Evolutionary conservation across 768 basidiomycete species (phyloP), one percentile per base, ranked within the genome.

Genomic region (Russula sp.): DNA sequence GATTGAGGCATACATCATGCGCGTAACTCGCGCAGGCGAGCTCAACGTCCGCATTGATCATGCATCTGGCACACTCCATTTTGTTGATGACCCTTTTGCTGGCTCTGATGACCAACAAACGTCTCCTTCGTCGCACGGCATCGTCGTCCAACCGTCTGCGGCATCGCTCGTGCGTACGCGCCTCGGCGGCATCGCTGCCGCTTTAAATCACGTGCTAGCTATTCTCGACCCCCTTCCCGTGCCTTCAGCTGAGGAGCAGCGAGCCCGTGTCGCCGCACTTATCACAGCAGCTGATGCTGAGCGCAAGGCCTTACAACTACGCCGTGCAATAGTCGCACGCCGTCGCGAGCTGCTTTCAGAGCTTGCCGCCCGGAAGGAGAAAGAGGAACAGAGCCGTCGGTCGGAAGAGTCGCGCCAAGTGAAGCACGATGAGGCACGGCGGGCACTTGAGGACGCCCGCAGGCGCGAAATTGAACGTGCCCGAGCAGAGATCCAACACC

Each of bases 1-100:
- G 73, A 79, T 88, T 67, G 94, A 98, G 76, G 89, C 90, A 5
- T 98, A 96, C 75, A 78, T 98, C 67, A 96, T 97, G 90, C 87
- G 89, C 40, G 92, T 93, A 63, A 92, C 92, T 50, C 84, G 88
- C 53, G 84, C 89, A 9, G 92, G 92, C 44, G 94, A 97, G 74
- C 83, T 98, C 55, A 82, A 78, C 69, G 88, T 97, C 67, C 86
- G 87, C 18, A 85, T 98, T 51, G 93, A 98, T 75, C 96, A 99
- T 73, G 87, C 89, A 34, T 84, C 82, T 3, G 90, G 92, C 20
- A 87, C 85, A 64, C 86, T 98, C 75, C 81, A 85, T 7, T 99
- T 98, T 71, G 81, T 87, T 51, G 90, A 94, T 70, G 87, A 90
- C 60, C 81, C 87, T 0, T 92, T 89, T 70, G 76, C 78, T n/a